Evolutionary conservation across 495 filamentous ascomycete species (phyloP).

Genomic region (Penicilliopsis zonata): DNA sequence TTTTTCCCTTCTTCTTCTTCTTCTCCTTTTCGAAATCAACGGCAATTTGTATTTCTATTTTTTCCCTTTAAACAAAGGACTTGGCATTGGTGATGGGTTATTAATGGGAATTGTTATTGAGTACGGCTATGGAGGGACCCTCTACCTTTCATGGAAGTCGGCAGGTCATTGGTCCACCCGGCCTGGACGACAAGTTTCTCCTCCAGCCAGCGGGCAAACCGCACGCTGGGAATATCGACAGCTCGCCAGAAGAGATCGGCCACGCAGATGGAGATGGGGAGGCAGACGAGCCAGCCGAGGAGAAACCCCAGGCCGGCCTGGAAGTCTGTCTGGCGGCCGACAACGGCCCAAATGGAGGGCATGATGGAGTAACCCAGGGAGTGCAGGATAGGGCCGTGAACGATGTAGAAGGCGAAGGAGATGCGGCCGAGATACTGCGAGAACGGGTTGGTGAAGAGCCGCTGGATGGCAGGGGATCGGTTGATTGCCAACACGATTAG

Average conservation of each 20-base stretch:
- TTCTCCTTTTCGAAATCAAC: too few relatives aligned
- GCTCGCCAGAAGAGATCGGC: conserved; percentile 47
- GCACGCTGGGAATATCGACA: conserved; percentile 46
- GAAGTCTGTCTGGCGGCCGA: conserved; percentile 39
- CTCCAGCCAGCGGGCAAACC: conserved; percentile 42
- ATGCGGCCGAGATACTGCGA: conserved; percentile 53
- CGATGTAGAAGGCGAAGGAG: conserved; percentile 52
- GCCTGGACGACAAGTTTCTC: conserved; percentile 18
- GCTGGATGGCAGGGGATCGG: conserved; percentile 38
- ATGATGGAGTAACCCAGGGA: conserved; percentile 36
- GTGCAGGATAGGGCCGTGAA: conserved; percentile 47
- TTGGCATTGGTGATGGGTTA: too few relatives aligned
- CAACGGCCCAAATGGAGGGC: conserved; percentile 39
- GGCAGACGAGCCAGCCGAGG: conserved; percentile 34
- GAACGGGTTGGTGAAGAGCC: conserved; percentile 39
- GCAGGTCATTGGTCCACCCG: conserved; percentile 1
- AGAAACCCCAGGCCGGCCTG: conserved; percentile 40
- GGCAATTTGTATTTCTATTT: too few relatives aligned
- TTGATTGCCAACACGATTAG: conserved; percentile 44
- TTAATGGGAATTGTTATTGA: too few relatives aligned
- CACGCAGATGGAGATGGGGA: conserved; percentile 41
- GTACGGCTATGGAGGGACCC: too few relatives aligned
- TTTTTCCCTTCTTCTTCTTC: too few relatives aligned
- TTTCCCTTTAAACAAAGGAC: too few relatives aligned
- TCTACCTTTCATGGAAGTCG: too few relatives aligned